A percentile compares a stretch with the other conserved stretches of the same genome.
These are phyloP conservation scores for Rubus parviflorus DNA, from an alignment of 306 rosid species.

Conservation along the genomic window DNA sequence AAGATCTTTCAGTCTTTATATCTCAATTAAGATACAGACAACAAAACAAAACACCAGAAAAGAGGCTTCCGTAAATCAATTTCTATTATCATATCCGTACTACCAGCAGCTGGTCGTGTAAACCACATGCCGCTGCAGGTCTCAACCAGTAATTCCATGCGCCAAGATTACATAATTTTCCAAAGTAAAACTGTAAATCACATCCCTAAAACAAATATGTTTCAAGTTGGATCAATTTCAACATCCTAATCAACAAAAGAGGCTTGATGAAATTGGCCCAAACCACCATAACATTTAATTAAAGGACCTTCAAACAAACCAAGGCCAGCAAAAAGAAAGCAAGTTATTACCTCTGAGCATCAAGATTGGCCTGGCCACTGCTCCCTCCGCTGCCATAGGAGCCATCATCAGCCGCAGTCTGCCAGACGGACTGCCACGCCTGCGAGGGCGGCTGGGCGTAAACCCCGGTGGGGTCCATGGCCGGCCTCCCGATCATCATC, in stretches of 20 bases:
- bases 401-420: conserved; percentile 62
- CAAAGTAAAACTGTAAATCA: neutral
- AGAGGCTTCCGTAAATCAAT: neutral
- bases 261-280: neutral
- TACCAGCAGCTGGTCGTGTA: neutral
- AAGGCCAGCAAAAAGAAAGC: neutral
- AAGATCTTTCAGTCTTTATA: neutral
- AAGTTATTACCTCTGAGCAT: conserved; percentile 67
- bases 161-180: neutral
- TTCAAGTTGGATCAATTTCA: neutral
- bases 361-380: conserved; percentile 67
- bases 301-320: neutral
- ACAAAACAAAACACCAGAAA: neutral
- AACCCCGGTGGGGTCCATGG: conserved; percentile 79
- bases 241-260: neutral
- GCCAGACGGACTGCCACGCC: conserved; percentile 98
- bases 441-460: conserved; percentile 92
- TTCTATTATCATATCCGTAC: neutral
- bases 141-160: neutral
- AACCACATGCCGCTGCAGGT: neutral
- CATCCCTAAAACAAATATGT: neutral
- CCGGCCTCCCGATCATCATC: conserved; percentile 89
- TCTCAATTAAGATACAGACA: neutral
- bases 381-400: conserved; percentile 65
- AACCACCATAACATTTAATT: neutral